phyloP scores from a whole-genome alignment of 345 rosid genomes.

The Brassica napus region Da-Ae NC_063452.1:29096501-29097000 shows the following conservation, averaged over 20 bases:
- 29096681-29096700: constrained; percentile 51
- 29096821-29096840: constrained; percentile 18
- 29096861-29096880: constrained; percentile 39
- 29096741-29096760: constrained; percentile 22
- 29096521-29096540: neutral
- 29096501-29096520: neutral
- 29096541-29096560: constrained; percentile 50
- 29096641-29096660: constrained; percentile 61
- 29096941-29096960: constrained; percentile 48
- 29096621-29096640: constrained; percentile 37
- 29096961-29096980: constrained; percentile 46
- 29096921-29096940: constrained; percentile 40
- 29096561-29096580: constrained; percentile 52
- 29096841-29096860: constrained; percentile 17
- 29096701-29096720: constrained; percentile 52
- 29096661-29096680: constrained; percentile 55
- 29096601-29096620: constrained; percentile 40
- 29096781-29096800: neutral
- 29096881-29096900: constrained; percentile 45
- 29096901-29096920: constrained; percentile 46
- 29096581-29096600: constrained; percentile 47
- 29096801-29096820: neutral
- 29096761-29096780: neutral
- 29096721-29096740: constrained; percentile 44
- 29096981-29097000: constrained; percentile 39